These are phyloP conservation scores for Sporothrix pallida DNA, from an alignment of 2,329 filamentous ascomycete genomes.

Conservation along the genomic window DNA sequence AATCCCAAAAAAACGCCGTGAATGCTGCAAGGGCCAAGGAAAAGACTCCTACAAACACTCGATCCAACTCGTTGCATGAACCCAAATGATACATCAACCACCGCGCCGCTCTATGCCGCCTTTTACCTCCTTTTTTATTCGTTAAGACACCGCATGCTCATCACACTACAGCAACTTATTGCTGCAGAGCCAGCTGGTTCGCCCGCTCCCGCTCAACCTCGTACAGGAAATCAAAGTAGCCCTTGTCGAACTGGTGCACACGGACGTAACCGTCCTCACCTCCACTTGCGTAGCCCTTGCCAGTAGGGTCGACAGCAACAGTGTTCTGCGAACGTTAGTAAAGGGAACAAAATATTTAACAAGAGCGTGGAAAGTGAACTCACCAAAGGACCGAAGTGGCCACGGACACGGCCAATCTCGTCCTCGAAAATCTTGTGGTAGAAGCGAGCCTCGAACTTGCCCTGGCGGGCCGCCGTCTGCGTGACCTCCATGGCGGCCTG, in stretches of 20 bases:
- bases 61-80: constrained; percentile 33
- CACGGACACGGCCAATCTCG: constrained; percentile 94
- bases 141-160: background rate
- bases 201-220: constrained; percentile 89
- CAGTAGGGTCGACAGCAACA: constrained; percentile 88
- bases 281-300: constrained; percentile 90
- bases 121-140: background rate
- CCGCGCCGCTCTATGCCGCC: constrained; percentile 1
- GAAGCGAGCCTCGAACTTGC: constrained; percentile 99
- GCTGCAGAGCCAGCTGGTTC: constrained; percentile 49
- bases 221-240: constrained; percentile 98
- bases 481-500: constrained; percentile 99
- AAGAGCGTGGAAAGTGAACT: constrained; percentile 35
- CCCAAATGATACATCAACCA: constrained; percentile 13
- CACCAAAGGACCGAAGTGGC: constrained; percentile 89
- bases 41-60: constrained; percentile 34
- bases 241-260: constrained; percentile 97
- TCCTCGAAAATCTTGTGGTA: constrained; percentile 99
- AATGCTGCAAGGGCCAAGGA: constrained; percentile 31
- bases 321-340: constrained; percentile 66
- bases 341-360: too few species aligned
- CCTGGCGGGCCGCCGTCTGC: constrained; percentile 88
- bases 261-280: constrained; percentile 99
- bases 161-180: constrained; percentile 27
- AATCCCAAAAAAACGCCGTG: constrained; percentile 33